Base-by-base conservation (phyloP, 805 yeast genomes). In the Brettanomyces custersianus region DNA sequence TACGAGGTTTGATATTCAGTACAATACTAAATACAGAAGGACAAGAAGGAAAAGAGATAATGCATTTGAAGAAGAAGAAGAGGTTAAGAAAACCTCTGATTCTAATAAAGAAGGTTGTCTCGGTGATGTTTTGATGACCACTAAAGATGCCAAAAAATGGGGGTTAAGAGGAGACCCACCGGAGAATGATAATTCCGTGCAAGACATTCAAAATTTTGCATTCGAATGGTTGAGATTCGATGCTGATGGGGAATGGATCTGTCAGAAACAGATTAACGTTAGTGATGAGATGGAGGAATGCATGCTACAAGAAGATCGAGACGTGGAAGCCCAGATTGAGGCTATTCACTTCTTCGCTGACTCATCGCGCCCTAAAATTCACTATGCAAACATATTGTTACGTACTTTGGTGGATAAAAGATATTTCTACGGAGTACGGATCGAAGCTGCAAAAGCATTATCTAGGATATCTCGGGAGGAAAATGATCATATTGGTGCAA, bases 191-290 rank as follows among this genome's bases (percentile, higher is more conserved):
- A 87, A 79, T 29, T 62, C 63, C 28, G 66, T 74, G 63, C 66
- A 73, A 17, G 49, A 42, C 25, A 45, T 40, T 13, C 38, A 40
- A 8, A 77, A 74, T 47, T 96, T 90, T 48, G 96, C 96, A 0
- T 92, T 87, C 58, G 98, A 92, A 50, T 92, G 99, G 99, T 69
- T 92, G 26, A 68, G 99, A 47, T 84, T 90, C n/a, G 99, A 92
- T 60, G 88, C 96, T 0, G 99, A 92, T 55, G 83, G 80, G 49
- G 98, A 92, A 55, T 92, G 99, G 99, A 80, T 92, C 34, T 85
- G 94, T 41, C 74, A 73, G 45, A 65, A 85, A 17, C 69, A 76
- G 40, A 74, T 92, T 23, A 84, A 79, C 46, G 96, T 88, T 57
- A 94, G 95, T 0, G 96, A 87, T 48, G 82, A 86, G 51, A 92